Conservation (phyloP, 345 rosid genomes). For the Microcos paniculata region DNA sequence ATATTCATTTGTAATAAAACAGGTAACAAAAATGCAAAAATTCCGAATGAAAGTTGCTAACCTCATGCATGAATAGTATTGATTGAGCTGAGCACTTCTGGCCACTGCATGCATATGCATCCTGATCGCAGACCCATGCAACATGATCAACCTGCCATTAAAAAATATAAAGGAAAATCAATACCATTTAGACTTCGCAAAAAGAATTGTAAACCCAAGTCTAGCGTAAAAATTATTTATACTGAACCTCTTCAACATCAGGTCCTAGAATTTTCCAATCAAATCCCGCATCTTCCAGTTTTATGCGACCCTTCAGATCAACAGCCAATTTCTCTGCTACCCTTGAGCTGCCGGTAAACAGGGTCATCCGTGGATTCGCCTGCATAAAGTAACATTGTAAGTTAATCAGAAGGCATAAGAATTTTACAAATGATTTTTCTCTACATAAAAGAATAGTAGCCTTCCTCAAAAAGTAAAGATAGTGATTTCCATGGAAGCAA, state of each 20-base stretch:
- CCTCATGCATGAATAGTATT: slow-evolving; percentile 93
- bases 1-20: not conserved
- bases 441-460: not conserved
- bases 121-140: slow-evolving; percentile 99
- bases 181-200: not conserved
- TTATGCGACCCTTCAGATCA: slow-evolving; percentile 84
- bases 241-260: slow-evolving; percentile 86
- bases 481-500: not conserved
- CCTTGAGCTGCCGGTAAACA: slow-evolving; percentile 97
- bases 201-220: not conserved
- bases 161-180: slow-evolving; percentile 15
- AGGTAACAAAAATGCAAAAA: not conserved
- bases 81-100: slow-evolving; percentile 99
- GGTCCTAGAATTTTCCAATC: slow-evolving; percentile 99
- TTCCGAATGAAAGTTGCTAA: slow-evolving; percentile 29
- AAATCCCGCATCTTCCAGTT: slow-evolving; percentile 98
- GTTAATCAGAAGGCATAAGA: not conserved
- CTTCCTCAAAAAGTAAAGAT: not conserved
- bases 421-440: not conserved
- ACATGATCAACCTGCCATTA: slow-evolving; percentile 78
- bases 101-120: slow-evolving; percentile 98
- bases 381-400: slow-evolving; percentile 18
- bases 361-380: slow-evolving; percentile 96
- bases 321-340: slow-evolving; percentile 92
- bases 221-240: not conserved